Conservation (phyloP, 2,329 filamentous ascomycete species). For the Colletotrichum tropicicola region DNA sequence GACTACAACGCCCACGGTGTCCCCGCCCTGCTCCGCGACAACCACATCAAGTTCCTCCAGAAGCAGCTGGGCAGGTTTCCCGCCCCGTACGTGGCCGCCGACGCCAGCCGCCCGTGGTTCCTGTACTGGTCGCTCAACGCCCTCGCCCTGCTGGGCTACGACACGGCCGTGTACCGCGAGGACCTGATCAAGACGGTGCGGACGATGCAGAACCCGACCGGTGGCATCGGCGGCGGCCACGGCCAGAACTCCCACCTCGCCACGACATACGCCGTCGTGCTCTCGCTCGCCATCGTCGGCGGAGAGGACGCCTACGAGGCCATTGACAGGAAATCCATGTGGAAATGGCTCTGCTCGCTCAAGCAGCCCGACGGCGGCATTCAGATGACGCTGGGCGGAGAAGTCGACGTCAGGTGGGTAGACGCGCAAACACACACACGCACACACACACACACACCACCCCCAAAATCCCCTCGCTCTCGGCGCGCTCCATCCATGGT, state of each 20-base stretch:
- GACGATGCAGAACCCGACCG: conserved; percentile 82
- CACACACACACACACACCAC: background rate
- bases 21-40: conserved; percentile 73
- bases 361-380: conserved; percentile 94
- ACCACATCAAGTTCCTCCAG: conserved; percentile 70
- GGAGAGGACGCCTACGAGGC: conserved; percentile 77
- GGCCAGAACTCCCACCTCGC: conserved; percentile 91
- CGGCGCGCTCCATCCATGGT: no score
- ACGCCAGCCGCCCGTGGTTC: conserved; percentile 92
- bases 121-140: conserved; percentile 90
- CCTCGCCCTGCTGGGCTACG: conserved; percentile 79
- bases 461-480: background rate
- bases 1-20: conserved; percentile 77
- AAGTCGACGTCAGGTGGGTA: conserved; percentile 87
- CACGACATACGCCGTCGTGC: conserved; percentile 84
- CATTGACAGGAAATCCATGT: conserved; percentile 85
- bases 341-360: conserved; percentile 86
- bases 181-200: conserved; percentile 78
- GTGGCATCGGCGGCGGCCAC: conserved; percentile 94
- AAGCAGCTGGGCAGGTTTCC: conserved; percentile 71
- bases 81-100: conserved; percentile 74
- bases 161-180: conserved; percentile 73
- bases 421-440: background rate
- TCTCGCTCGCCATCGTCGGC: conserved; percentile 82
- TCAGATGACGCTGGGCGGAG: conserved; percentile 83